Evolutionary conservation across 768 basidiomycete species (phyloP).

Genomic region (Boletales sp.): DNA sequence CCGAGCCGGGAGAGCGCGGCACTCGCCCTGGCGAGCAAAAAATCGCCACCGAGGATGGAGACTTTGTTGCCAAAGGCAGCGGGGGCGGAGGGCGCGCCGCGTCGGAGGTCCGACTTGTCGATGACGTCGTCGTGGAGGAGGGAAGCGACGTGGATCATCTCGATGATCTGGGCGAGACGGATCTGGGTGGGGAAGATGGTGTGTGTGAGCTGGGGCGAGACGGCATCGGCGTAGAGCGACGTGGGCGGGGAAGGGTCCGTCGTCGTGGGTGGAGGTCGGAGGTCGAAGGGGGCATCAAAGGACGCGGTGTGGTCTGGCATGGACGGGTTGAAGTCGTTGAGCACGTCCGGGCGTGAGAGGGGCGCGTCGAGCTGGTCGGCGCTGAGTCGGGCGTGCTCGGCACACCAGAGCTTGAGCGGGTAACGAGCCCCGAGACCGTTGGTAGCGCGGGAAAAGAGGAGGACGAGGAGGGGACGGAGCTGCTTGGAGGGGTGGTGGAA

Average conservation of each 20-base stretch:
- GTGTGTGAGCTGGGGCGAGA: constrained; percentile 32
- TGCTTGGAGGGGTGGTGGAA: constrained; percentile 89
- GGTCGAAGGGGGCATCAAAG: constrained; percentile 56
- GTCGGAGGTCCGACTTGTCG: constrained; percentile 67
- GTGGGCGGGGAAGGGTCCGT: constrained; percentile 25
- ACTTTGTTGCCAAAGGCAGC: constrained; percentile 89
- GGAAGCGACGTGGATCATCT: constrained; percentile 97
- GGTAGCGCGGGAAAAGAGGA: constrained; percentile 88
- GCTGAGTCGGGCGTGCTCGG: constrained; percentile 53
- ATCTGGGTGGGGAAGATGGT: constrained; percentile 76
- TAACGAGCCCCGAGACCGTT: constrained; percentile 80
- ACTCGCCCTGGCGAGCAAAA: constrained; percentile 87
- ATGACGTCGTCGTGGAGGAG: constrained; percentile 90
- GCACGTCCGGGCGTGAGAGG: constrained; percentile 72
- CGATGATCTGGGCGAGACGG: constrained; percentile 91
- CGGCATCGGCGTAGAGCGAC: constrained; percentile 16
- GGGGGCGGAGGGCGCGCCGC: constrained; percentile 65
- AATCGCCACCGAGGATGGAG: constrained; percentile 91
- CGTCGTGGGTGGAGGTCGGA: constrained; percentile 34
- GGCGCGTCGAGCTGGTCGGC: constrained; percentile 70
- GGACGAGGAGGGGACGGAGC: constrained; percentile 82
- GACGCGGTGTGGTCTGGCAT: constrained; percentile 77
- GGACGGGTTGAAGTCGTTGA: constrained; percentile 88
- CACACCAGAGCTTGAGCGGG: constrained; percentile 56
- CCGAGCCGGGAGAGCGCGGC: constrained; percentile 86